Percentiles rank a stretch among this genome's conserved stretches.
These are phyloP conservation scores for Phytomonas sp. DNA, from an alignment of 208 protist species.

Conservation along the genomic window DNA sequence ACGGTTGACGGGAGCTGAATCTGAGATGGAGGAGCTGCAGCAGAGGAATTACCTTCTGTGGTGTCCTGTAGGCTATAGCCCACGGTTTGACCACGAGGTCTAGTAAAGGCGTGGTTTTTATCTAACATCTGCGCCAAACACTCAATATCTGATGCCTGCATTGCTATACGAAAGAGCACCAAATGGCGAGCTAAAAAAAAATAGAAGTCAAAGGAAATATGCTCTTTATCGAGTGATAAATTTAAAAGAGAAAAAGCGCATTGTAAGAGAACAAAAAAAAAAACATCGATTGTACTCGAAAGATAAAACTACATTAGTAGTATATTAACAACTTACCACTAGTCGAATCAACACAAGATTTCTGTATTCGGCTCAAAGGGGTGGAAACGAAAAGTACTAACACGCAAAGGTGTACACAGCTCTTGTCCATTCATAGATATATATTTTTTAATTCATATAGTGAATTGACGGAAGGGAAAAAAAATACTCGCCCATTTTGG, in stretches of 20 bases:
- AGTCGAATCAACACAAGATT: background rate
- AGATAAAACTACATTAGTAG: background rate
- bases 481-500: background rate
- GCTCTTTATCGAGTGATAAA: constrained; percentile 1
- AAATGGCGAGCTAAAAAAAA: background rate
- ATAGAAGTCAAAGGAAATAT: background rate
- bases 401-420: background rate
- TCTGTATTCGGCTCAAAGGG: background rate
- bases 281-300: background rate
- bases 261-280: background rate
- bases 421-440: background rate
- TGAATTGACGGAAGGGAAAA: background rate
- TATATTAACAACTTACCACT: background rate
- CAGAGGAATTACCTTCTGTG: constrained; percentile 2
- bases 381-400: constrained; percentile 9
- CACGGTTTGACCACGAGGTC: constrained; percentile 49
- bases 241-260: background rate
- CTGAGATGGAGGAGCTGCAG: constrained; percentile 16
- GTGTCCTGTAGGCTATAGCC: constrained; percentile 62
- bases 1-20: constrained; percentile 71
- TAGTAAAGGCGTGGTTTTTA: constrained; percentile 54
- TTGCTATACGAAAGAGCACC: constrained; percentile 1
- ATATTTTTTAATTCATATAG: background rate
- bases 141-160: constrained; percentile 44
- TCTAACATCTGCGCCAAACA: constrained; percentile 63